Evolutionary conservation across 176 grass and related monocot species (phyloP).

Genomic region (Echinochloa phyllopogon): DNA sequence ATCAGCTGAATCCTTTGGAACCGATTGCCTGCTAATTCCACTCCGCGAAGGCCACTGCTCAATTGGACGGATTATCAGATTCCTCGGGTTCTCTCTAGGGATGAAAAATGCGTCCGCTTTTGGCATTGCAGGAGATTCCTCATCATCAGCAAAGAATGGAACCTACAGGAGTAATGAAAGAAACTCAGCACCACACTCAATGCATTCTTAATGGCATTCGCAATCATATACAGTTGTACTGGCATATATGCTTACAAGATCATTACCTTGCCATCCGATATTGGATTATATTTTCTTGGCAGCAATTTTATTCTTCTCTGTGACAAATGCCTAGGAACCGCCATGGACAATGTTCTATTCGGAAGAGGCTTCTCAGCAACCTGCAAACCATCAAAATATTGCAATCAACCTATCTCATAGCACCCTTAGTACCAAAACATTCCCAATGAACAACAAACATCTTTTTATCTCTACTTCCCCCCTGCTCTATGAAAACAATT

Average conservation of each 20-base stretch:
- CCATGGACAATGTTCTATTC: slow-evolving; percentile 63
- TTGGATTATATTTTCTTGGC: slow-evolving; percentile 74
- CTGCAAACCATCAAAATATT: slow-evolving; percentile 56
- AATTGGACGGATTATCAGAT: slow-evolving; percentile 81
- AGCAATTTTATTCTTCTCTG: slow-evolving; percentile 90
- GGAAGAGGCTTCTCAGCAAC: slow-evolving; percentile 80
- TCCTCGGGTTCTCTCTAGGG: slow-evolving; percentile 95
- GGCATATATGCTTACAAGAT: background rate
- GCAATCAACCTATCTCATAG: slow-evolving; percentile 26
- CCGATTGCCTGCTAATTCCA: slow-evolving; percentile 33
- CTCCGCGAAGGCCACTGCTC: slow-evolving; percentile 71
- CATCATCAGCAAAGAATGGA: slow-evolving; percentile 80
- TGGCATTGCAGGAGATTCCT: slow-evolving; percentile 74
- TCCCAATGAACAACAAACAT: background rate
- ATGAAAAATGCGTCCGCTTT: slow-evolving; percentile 93
- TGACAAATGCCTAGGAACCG: slow-evolving; percentile 81
- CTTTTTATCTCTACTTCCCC: background rate
- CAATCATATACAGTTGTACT: background rate
- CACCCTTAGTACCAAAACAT: background rate
- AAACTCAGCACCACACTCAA: slow-evolving; percentile 4
- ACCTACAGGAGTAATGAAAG: slow-evolving; percentile 52
- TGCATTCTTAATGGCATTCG: slow-evolving; percentile 14
- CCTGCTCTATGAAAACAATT: slow-evolving; percentile 26
- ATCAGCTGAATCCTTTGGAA: slow-evolving; percentile 51
- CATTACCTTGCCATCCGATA: slow-evolving; percentile 77